Evolutionary conservation across 1,284 basidiomycete species (phyloP).

Genomic region (Ustilago xerochloae): DNA sequence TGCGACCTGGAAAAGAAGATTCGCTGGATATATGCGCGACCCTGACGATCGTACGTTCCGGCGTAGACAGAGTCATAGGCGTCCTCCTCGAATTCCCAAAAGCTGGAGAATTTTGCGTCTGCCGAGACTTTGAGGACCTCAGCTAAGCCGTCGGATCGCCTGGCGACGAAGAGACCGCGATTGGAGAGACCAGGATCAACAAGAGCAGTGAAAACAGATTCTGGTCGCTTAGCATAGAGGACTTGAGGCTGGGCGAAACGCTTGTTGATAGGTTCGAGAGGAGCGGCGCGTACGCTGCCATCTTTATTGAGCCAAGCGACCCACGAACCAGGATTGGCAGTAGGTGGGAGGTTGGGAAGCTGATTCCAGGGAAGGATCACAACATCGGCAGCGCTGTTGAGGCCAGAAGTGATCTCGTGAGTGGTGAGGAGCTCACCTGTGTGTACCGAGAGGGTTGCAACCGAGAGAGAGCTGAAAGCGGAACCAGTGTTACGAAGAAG

Average conservation of each 20-base stretch:
- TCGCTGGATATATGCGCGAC: constrained; percentile 76
- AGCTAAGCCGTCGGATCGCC: constrained; percentile 48
- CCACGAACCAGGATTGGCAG: constrained; percentile 53
- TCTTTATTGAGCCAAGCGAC: constrained; percentile 61
- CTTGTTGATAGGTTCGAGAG: constrained; percentile 45
- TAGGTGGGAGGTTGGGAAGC: constrained; percentile 43
- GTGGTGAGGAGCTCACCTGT: constrained; percentile 45
- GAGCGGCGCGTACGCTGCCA: constrained; percentile 50
- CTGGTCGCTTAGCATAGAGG: constrained; percentile 43
- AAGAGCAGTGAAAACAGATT: constrained; percentile 37
- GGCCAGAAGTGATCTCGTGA: constrained; percentile 38
- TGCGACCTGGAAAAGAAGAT: constrained; percentile 72
- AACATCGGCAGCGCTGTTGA: constrained; percentile 38
- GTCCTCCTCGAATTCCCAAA: constrained; percentile 65
- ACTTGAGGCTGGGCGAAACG: constrained; percentile 48
- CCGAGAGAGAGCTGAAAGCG: constrained; percentile 33
- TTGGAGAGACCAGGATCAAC: constrained; percentile 58
- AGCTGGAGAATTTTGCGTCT: constrained; percentile 44
- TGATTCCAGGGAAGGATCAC: constrained; percentile 47
- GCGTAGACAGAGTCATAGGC: constrained; percentile 65
- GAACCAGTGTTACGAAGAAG: constrained; percentile 40
- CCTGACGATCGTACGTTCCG: constrained; percentile 75
- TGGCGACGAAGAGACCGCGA: constrained; percentile 55
- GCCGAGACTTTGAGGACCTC: constrained; percentile 56
- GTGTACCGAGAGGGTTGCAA: constrained; percentile 44